Percentiles rank a stretch among this genome's conserved stretches.
phyloP scores from a whole-genome alignment of 2,329 filamentous ascomycete species.

The Cladosporium cucumerinum region DNA sequence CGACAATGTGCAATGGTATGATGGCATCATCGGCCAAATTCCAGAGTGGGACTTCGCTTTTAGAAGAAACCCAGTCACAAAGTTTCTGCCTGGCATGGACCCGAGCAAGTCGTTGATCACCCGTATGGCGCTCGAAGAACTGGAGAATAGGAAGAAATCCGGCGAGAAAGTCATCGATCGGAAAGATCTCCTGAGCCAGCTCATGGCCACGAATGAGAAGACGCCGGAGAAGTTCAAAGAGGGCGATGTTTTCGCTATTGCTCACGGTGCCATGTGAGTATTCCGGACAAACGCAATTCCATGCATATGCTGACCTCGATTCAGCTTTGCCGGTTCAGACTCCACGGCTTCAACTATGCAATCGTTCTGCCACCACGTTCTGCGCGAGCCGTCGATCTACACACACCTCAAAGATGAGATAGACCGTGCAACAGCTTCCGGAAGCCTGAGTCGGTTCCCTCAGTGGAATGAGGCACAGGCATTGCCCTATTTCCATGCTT shows the following conservation, averaged over 20 bases:
- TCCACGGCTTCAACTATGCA: conserved; percentile 73
- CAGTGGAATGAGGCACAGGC: conserved; percentile 58
- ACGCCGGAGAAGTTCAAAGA: conserved; percentile 37
- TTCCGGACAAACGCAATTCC: conserved; percentile 41
- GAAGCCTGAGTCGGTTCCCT: conserved; percentile 63
- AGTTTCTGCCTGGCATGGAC: conserved; percentile 43
- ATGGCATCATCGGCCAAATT: conserved; percentile 76
- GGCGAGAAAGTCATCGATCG: conserved; percentile 48
- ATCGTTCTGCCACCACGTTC: conserved; percentile 69
- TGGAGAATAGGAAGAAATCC: conserved; percentile 43
- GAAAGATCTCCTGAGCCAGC: conserved; percentile 58
- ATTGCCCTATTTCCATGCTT: conserved; percentile 72
- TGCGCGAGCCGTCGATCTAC: conserved; percentile 60
- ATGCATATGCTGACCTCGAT: conserved; percentile 61
- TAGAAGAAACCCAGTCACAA: conserved; percentile 60
- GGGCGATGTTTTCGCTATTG: conserved; percentile 56
- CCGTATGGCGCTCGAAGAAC: conserved; percentile 51
- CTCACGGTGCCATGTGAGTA: conserved; percentile 55
- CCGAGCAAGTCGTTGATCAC: conserved; percentile 50
- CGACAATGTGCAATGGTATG: conserved; percentile 60
- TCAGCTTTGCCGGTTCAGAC: conserved; percentile 71
- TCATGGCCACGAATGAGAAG: conserved; percentile 45
- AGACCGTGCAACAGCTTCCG: conserved; percentile 56
- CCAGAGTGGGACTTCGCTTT: conserved; percentile 60
- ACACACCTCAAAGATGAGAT: conserved; percentile 58